phyloP scores from a whole-genome alignment of 805 yeast genomes.

The Diddensiella santjacobensis region DNA sequence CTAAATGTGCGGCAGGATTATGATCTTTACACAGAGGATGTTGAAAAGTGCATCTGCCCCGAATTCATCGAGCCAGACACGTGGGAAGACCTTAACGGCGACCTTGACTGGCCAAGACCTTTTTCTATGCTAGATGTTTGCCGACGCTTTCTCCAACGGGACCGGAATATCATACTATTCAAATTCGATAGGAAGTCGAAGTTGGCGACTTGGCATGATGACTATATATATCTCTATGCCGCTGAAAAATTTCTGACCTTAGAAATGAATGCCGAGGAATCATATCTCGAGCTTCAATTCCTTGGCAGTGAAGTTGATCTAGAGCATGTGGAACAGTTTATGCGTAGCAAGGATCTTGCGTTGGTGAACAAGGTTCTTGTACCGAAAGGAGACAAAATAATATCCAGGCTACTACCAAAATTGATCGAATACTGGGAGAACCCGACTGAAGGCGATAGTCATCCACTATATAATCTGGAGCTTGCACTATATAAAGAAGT shows the following conservation, averaged over 20 bases:
- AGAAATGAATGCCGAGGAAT: constrained; percentile 14
- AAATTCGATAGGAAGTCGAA: not conserved
- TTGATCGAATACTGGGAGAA: not conserved
- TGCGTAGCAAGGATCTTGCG: constrained; percentile 5
- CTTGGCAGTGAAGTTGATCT: constrained; percentile 23
- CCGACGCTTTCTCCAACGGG: constrained; percentile 23
- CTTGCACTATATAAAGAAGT: not conserved
- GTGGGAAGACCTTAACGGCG: constrained; percentile 5
- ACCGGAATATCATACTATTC: constrained; percentile 14
- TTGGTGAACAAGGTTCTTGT: constrained; percentile 4
- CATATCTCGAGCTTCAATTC: constrained; percentile 21
- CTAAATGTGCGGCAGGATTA: constrained; percentile 21
- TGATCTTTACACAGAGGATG: constrained; percentile 10
- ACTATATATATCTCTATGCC: constrained; percentile 26
- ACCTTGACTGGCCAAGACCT: too few species aligned
- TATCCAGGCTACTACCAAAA: not conserved
- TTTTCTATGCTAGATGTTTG: not conserved
- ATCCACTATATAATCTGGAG: not conserved
- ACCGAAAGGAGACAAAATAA: constrained; percentile 10
- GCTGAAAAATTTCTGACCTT: constrained; percentile 4
- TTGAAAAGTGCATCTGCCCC: constrained; percentile 22
- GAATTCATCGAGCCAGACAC: constrained; percentile 11
- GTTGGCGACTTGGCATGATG: constrained; percentile 22
- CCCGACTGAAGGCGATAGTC: not conserved
- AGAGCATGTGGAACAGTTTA: constrained; percentile 11